phyloP scores from a whole-genome alignment of 441 rosid species.

The Jatropha multifida region DNA sequence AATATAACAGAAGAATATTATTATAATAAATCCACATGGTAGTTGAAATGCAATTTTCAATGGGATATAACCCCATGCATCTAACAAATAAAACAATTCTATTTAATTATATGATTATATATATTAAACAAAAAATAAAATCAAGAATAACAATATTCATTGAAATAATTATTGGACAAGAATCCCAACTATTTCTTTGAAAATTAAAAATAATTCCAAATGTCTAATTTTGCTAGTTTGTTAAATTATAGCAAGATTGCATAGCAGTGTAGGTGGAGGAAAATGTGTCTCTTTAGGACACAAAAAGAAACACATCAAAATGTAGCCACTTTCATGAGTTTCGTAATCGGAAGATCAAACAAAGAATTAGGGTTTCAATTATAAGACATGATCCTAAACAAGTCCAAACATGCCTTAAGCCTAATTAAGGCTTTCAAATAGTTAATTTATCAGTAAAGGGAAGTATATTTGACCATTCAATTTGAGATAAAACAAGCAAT shows the following conservation, averaged over 20 bases:
- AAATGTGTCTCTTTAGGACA: not conserved
- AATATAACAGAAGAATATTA: not conserved
- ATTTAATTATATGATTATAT: not conserved
- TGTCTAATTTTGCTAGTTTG: not conserved
- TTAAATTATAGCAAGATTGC: slow-evolving; percentile 2
- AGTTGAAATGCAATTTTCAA: slow-evolving; percentile 21
- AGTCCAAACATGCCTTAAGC: not conserved
- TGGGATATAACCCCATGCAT: slow-evolving; percentile 6
- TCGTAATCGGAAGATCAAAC: not conserved
- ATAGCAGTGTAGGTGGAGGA: not conserved
- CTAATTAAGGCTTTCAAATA: not conserved
- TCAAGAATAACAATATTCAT: not conserved
- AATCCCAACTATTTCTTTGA: not conserved
- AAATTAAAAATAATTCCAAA: not conserved
- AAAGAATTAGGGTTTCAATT: not conserved
- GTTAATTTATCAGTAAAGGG: not conserved
- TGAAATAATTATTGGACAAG: not conserved
- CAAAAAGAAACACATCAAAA: not conserved
- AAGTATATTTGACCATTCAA: not conserved
- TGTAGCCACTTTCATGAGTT: not conserved
- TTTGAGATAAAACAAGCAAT: not conserved
- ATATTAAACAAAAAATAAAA: not conserved
- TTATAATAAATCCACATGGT: not conserved
- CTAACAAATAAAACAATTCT: slow-evolving; percentile 5
- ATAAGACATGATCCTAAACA: not conserved